Conservation (phyloP, 2,329 filamentous ascomycete species). For the Neofusicoccum parvum region DNA sequence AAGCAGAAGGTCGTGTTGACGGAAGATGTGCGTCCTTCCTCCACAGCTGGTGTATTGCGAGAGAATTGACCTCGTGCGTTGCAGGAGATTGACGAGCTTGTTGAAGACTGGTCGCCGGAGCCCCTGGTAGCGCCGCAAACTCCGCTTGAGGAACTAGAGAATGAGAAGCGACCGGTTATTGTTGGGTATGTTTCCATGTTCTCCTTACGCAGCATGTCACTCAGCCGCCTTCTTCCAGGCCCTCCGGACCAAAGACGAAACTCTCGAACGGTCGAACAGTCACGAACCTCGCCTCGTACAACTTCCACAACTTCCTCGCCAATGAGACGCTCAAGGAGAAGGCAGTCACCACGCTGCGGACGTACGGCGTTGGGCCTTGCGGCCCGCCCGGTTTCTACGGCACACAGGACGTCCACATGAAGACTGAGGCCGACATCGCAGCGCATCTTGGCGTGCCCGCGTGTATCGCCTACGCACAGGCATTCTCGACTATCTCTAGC, state of each 20-base stretch:
- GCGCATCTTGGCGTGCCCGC: slow-evolving; percentile 83
- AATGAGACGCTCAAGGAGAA: slow-evolving; percentile 95
- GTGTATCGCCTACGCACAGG: slow-evolving; percentile 94
- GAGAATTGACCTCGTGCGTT: not conserved
- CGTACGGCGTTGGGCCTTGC: slow-evolving; percentile 94
- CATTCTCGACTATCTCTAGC: slow-evolving; percentile 94
- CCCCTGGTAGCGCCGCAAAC: slow-evolving; percentile 78
- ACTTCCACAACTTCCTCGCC: slow-evolving; percentile 95
- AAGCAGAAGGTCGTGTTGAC: slow-evolving; percentile 87
- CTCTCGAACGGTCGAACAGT: slow-evolving; percentile 87
- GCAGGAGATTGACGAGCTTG: slow-evolving; percentile 90
- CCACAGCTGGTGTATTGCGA: no score
- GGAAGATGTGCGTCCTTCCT: slow-evolving; percentile 59
- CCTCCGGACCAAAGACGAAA: slow-evolving; percentile 87
- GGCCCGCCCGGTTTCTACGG: slow-evolving; percentile 98
- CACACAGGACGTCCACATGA: slow-evolving; percentile 97
- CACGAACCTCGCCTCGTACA: slow-evolving; percentile 90
- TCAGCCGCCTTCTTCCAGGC: slow-evolving; percentile 53
- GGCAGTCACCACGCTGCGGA: slow-evolving; percentile 88
- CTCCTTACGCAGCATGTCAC: not conserved
- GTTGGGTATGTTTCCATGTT: slow-evolving; percentile 65
- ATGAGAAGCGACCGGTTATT: slow-evolving; percentile 83
- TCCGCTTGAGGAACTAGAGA: slow-evolving; percentile 74
- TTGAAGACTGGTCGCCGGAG: slow-evolving; percentile 96
- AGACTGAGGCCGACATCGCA: slow-evolving; percentile 91